Percentiles rank a stretch among this genome's conserved stretches.
Conservation (phyloP, 306 rosid genomes). For the Amphicarpaea edgeworthii region DNA sequence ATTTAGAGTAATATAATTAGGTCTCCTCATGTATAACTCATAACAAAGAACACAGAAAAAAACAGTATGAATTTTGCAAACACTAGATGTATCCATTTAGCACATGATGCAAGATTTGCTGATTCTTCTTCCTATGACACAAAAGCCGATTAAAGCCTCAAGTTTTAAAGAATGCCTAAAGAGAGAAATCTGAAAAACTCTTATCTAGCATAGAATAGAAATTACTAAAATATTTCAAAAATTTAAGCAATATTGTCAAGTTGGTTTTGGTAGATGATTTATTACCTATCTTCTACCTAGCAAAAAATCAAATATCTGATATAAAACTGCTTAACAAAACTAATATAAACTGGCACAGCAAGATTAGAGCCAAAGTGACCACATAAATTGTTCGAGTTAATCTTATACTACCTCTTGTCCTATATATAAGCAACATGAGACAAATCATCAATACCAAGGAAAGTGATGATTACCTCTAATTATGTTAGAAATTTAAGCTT, state of each 20-base stretch:
- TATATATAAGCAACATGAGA: no score
- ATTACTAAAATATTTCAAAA: constrained; percentile 3
- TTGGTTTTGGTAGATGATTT: constrained; percentile 8
- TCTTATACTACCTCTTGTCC: no score
- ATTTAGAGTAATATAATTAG: background rate
- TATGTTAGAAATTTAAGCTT: no score
- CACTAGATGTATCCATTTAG: constrained; percentile 21
- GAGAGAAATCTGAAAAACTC: constrained; percentile 10
- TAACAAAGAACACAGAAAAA: constrained; percentile 1
- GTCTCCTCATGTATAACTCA: no score
- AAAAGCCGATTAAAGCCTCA: constrained; percentile 11
- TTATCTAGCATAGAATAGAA: background rate
- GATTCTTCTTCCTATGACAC: background rate
- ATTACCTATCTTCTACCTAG: constrained; percentile 4
- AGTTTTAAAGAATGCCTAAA: constrained; percentile 3
- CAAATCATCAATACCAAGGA: no score
- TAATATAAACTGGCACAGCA: constrained; percentile 10
- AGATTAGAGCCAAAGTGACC: constrained; percentile 15
- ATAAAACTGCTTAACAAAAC: constrained; percentile 1
- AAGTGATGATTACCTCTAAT: no score
- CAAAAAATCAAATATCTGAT: constrained; percentile 9
- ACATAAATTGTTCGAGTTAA: constrained; percentile 13
- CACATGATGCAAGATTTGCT: constrained; percentile 2
- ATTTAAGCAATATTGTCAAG: background rate
- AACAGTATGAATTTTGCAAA: background rate